Conservation (phyloP, 2,329 filamentous ascomycete species). For the Gyromitra esculenta region DNA sequence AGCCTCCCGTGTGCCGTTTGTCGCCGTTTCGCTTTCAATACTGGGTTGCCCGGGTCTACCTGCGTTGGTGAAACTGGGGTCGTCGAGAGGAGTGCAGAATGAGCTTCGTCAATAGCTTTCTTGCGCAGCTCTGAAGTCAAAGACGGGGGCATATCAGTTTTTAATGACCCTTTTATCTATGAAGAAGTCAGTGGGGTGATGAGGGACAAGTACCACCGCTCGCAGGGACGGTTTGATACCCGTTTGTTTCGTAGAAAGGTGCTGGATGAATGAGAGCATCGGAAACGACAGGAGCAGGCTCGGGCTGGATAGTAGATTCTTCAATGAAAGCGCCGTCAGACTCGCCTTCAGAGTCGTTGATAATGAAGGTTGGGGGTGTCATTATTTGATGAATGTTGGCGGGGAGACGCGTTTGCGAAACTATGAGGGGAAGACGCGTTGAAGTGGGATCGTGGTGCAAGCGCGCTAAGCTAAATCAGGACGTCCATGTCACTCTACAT, state of each 20-base stretch:
- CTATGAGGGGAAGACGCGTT: slow-evolving; percentile 34
- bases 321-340: slow-evolving; percentile 18
- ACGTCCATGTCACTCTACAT: not conserved
- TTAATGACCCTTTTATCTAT: not conserved
- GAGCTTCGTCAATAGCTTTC: slow-evolving; percentile 45
- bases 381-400: slow-evolving; percentile 20
- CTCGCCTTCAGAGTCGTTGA: slow-evolving; percentile 46
- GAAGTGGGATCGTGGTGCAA: slow-evolving; percentile 1
- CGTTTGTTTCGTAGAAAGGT: not conserved
- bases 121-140: slow-evolving; percentile 32
- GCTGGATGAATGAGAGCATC: not conserved
- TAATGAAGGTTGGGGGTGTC: slow-evolving; percentile 33
- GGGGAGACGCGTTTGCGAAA: slow-evolving; percentile 42
- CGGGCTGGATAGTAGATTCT: not conserved
- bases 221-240: slow-evolving; percentile 27
- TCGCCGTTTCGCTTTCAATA: slow-evolving; percentile 21
- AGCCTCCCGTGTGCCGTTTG: slow-evolving; percentile 37
- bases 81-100: slow-evolving; percentile 42
- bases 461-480: slow-evolving; percentile 22
- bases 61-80: slow-evolving; percentile 18
- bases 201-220: slow-evolving; percentile 34
- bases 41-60: not conserved
- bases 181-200: not conserved
- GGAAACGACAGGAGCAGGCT: not conserved
- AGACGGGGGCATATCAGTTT: slow-evolving; percentile 7